Evolutionary conservation across 2,329 filamentous ascomycete species (phyloP).

Genomic region (Hymenoscyphus fructigenus): DNA sequence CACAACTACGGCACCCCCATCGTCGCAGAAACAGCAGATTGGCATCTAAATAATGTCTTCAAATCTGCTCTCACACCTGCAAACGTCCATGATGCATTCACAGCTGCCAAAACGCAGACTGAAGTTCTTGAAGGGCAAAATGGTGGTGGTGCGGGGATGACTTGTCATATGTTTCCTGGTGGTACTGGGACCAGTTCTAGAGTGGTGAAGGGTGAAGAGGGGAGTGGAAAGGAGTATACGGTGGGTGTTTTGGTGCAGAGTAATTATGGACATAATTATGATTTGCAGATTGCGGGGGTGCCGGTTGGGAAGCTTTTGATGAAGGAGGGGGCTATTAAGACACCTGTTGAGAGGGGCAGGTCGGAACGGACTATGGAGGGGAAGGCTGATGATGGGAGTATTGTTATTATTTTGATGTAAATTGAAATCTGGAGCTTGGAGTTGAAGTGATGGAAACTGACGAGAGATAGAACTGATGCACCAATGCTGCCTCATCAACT

Average conservation of each 20-base stretch:
- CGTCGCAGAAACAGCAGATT: conserved; percentile 64
- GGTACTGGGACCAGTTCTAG: conserved; percentile 64
- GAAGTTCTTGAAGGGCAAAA: conserved; percentile 59
- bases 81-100: conserved; percentile 55
- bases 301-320: conserved; percentile 59
- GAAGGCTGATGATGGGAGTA: conserved; percentile 59
- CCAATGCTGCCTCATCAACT: conserved; percentile 58
- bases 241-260: conserved; percentile 63
- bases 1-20: conserved; percentile 46
- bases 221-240: conserved; percentile 48
- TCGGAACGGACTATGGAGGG: conserved; percentile 33
- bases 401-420: conserved; percentile 55
- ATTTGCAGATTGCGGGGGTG: conserved; percentile 59
- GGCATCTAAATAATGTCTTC: conserved; percentile 56
- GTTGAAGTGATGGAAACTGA: conserved; percentile 3
- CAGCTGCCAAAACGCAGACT: conserved; percentile 47
- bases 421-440: background rate
- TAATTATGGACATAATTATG: conserved; percentile 60
- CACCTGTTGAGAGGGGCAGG: conserved; percentile 26
- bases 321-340: conserved; percentile 40
- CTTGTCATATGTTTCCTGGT: conserved; percentile 65
- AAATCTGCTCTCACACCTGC: conserved; percentile 54
- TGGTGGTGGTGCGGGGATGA: conserved; percentile 68
- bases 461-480: conserved; percentile 48
- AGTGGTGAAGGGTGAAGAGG: conserved; percentile 48